Evolutionary conservation across 768 basidiomycete genomes (phyloP).

Genomic region (Suillus decipiens): DNA sequence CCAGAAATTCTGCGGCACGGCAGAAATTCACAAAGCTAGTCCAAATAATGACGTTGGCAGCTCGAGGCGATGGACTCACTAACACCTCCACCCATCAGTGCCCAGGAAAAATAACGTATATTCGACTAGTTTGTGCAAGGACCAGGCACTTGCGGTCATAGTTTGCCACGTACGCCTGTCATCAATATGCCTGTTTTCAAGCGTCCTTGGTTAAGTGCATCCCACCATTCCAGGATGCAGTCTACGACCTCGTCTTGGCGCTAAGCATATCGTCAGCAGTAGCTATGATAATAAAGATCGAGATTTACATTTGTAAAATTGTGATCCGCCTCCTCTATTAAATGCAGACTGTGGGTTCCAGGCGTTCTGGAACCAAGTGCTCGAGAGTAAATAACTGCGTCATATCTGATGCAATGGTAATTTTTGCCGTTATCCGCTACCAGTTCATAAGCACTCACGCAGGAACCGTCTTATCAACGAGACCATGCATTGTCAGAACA

Average conservation of each 20-base stretch:
- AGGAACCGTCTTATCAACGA: slow-evolving; percentile 66
- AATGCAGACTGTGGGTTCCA: slow-evolving; percentile 70
- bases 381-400: slow-evolving; percentile 68
- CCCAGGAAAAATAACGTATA: neutral
- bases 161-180: slow-evolving; percentile 52
- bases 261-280: slow-evolving; percentile 27
- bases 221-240: slow-evolving; percentile 70
- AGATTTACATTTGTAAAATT: slow-evolving; percentile 62
- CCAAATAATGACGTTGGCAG: neutral
- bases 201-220: slow-evolving; percentile 42
- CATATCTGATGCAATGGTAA: slow-evolving; percentile 49
- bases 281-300: slow-evolving; percentile 3
- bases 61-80: neutral
- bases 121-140: neutral
- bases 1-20: neutral
- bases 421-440: neutral
- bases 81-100: neutral
- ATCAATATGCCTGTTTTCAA: slow-evolving; percentile 67
- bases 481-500: slow-evolving; percentile 80
- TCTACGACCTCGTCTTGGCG: slow-evolving; percentile 68
- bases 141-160: slow-evolving; percentile 31
- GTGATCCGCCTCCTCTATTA: slow-evolving; percentile 77
- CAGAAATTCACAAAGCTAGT: neutral
- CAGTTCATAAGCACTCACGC: slow-evolving; percentile 47
- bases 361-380: slow-evolving; percentile 56